Base-by-base conservation (phyloP, 2,329 filamentous ascomycete species). In the Aspergillus jensenii region DNA sequence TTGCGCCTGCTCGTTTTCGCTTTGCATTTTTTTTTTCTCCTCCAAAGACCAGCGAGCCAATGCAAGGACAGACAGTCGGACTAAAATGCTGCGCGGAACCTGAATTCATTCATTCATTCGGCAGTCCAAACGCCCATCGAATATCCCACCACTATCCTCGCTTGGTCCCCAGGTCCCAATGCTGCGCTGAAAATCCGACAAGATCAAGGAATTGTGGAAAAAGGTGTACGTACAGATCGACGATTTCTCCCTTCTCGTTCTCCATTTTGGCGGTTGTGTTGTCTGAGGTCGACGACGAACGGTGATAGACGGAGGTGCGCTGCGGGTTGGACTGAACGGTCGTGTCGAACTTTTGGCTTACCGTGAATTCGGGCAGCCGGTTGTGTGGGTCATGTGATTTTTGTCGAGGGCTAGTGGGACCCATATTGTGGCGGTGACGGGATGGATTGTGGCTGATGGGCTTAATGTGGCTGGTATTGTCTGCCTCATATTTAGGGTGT, bases 201-300 rank as follows among this genome's bases (percentile, higher is more conserved):
- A 37, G 35, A 25, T 47, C 39, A 49, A 31, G 55, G 41, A 52
- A 54, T 60, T 60, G 59, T 47, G 35, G 27, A 11, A 54, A 55
- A 61, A 60, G 59, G 58, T 46, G 49, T 69, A 82, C 89, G 82
- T 88, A 96, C 91, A 96, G 92, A 85, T 98, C 93, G 81, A 98
- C 95, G 84, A 97, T 93, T 83, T 98, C 92, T 85, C 93, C 93
- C 84, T 92, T 92, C 86, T 98, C 95, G 92, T 99, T 99, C 88
- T 99, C 95, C 95, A 98, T 99, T 83, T 86, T 93, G 77, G 72
- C 75, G 74, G 72, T 71, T 74, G 73, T 66, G 73, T 66, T 68
- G 68, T 65, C 64, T 64, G 59, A 64, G 65, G 74, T 74, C 68
- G 69, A 70, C 70, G 70, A 72, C 68, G 69, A 51, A 58, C 44